phyloP scores from a whole-genome alignment of 805 yeast species.

The Brettanomyces nanus region DNA sequence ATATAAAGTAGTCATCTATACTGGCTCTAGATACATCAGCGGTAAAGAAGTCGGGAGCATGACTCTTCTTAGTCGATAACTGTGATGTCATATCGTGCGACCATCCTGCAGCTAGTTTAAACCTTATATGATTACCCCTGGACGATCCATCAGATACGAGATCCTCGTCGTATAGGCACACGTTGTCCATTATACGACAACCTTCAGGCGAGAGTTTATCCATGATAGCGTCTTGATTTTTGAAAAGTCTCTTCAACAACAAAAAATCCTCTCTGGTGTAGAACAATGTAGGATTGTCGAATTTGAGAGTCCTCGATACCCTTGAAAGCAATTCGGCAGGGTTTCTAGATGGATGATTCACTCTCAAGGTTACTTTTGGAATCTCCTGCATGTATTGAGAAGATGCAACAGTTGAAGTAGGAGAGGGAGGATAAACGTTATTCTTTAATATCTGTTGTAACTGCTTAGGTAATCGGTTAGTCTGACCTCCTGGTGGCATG shows the following conservation, averaged over 20 bases:
- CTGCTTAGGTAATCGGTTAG: constrained; percentile 52
- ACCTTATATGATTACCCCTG: constrained; percentile 17
- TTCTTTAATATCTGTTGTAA: constrained; percentile 57
- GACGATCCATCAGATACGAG: constrained; percentile 29
- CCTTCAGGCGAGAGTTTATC: constrained; percentile 69
- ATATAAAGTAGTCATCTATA: constrained; percentile 79
- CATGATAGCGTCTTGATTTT: constrained; percentile 45
- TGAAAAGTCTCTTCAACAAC: constrained; percentile 63
- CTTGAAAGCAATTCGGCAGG: constrained; percentile 55
- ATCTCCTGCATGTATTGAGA: constrained; percentile 25
- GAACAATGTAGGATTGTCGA: constrained; percentile 62
- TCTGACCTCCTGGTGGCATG: constrained; percentile 55
- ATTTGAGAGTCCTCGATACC: constrained; percentile 51
- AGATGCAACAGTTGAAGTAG: constrained; percentile 17
- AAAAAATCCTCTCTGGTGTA: constrained; percentile 74
- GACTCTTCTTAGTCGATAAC: constrained; percentile 9
- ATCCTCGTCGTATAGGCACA: constrained; percentile 28
- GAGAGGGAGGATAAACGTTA: constrained; percentile 70
- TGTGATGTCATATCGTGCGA: constrained; percentile 23
- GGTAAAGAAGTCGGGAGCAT: constrained; percentile 27
- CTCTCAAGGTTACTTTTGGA: constrained; percentile 27
- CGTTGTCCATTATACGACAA: constrained; percentile 40
- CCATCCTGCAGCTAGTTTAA: constrained; percentile 29
- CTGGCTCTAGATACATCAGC: constrained; percentile 53
- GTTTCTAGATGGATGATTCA: constrained; percentile 36